These are phyloP conservation scores for Botrytis cinerea DNA, from an alignment of 2,329 filamentous ascomycete species.

Conservation along the genomic window DNA sequence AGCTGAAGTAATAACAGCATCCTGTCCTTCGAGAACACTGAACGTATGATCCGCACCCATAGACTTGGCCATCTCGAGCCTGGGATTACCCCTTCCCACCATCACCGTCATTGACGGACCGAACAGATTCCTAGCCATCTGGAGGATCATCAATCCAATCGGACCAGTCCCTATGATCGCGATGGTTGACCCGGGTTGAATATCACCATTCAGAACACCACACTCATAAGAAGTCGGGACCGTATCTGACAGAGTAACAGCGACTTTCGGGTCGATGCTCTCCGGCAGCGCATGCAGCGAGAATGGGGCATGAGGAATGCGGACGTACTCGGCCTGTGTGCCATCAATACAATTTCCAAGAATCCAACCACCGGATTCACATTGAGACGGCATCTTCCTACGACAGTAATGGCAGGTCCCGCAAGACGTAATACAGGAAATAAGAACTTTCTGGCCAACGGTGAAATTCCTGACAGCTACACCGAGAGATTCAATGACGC, in stretches of 20 bases:
- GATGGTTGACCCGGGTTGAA: constrained; percentile 54
- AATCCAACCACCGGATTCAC: constrained; percentile 54
- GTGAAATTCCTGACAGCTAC: constrained; percentile 49
- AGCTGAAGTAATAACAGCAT: constrained; percentile 28
- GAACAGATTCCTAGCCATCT: constrained; percentile 46
- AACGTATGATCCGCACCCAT: constrained; percentile 52
- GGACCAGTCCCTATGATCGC: constrained; percentile 55
- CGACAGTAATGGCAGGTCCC: constrained; percentile 54
- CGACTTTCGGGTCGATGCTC: constrained; percentile 75
- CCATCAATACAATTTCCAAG: constrained; percentile 66
- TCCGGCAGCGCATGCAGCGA: constrained; percentile 80
- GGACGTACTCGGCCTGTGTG: constrained; percentile 82
- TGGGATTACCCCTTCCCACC: constrained; percentile 51
- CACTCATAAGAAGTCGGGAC: constrained; percentile 59
- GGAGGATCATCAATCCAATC: constrained; percentile 50
- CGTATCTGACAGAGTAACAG: constrained; percentile 60
- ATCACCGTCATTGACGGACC: constrained; percentile 52
- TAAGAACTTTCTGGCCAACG: constrained; percentile 54
- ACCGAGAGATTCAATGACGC: constrained; percentile 50
- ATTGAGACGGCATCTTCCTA: constrained; percentile 54
- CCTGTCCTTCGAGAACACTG: constrained; percentile 44
- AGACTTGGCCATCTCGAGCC: constrained; percentile 49
- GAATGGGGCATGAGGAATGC: constrained; percentile 77
- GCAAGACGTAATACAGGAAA: constrained; percentile 54
- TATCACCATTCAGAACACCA: constrained; percentile 53